A percentile compares a stretch with the other conserved stretches of the same genome.
Evolutionary conservation across 179 eudicot genomes (phyloP).

Genomic region (Amaranthus tricolor): DNA sequence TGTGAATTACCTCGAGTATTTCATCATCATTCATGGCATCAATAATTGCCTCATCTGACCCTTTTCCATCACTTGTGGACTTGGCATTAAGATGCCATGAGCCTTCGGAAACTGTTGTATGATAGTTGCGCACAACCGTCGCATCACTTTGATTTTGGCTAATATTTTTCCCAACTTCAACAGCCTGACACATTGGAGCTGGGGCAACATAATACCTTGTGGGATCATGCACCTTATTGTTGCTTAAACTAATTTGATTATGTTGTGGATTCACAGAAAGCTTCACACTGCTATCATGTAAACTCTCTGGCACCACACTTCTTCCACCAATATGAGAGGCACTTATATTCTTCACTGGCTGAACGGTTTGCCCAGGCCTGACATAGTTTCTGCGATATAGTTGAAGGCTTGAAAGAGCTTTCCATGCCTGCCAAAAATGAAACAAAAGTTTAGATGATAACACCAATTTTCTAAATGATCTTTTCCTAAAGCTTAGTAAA

Average conservation of each 20-base stretch:
- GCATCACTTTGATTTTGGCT: constrained; percentile 29
- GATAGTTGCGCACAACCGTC: constrained; percentile 25
- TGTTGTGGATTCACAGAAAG: constrained; percentile 33
- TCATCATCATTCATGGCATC: constrained; percentile 68
- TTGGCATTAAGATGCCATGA: constrained; percentile 32
- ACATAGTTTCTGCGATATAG: constrained; percentile 51
- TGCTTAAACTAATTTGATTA: constrained; percentile 32
- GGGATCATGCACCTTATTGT: constrained; percentile 28
- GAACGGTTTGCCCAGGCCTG: constrained; percentile 68
- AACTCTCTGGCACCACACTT: constrained; percentile 28
- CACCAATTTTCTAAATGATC: constrained; percentile 4
- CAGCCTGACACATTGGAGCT: constrained; percentile 24
- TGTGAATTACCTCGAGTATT: constrained; percentile 70
- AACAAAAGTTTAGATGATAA: constrained; percentile 11
- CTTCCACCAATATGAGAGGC: constrained; percentile 32
- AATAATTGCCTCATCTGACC: constrained; percentile 30
- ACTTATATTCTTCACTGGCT: constrained; percentile 38
- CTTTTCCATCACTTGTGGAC: constrained; percentile 30
- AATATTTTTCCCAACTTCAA: constrained; percentile 34
- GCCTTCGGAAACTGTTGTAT: constrained; percentile 30
- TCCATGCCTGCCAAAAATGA: constrained; percentile 72
- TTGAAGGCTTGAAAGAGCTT: constrained; percentile 62
- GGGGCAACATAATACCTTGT: constrained; percentile 24
- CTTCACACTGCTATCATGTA: constrained; percentile 26
- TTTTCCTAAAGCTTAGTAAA: not conserved